These are phyloP conservation scores for Oryza longistaminata DNA, from an alignment of 176 grass and related monocot species.

Conservation along the genomic window DNA sequence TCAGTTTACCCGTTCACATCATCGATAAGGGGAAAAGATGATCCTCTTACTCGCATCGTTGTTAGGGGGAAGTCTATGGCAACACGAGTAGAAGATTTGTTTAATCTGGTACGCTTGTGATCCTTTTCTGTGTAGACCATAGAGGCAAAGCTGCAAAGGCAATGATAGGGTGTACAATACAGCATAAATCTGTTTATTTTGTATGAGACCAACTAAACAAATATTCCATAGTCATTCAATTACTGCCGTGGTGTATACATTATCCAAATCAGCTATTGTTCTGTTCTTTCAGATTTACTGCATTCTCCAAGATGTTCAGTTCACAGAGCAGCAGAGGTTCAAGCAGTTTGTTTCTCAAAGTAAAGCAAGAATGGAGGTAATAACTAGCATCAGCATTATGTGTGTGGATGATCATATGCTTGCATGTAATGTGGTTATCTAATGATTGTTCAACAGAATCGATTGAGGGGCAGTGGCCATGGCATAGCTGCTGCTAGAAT, in stretches of 20 bases:
- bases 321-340: slow-evolving; percentile 92
- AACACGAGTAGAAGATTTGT: slow-evolving; percentile 75
- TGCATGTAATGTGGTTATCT: slow-evolving; percentile 39
- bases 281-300: slow-evolving; percentile 69
- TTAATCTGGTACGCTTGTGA: slow-evolving; percentile 76
- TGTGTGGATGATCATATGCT: slow-evolving; percentile 22
- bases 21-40: slow-evolving; percentile 71
- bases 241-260: slow-evolving; percentile 20
- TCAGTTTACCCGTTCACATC: slow-evolving; percentile 98
- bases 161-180: slow-evolving; percentile 5
- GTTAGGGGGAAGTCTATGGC: slow-evolving; percentile 92
- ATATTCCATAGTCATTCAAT: slow-evolving; percentile 11
- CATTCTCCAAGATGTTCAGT: slow-evolving; percentile 98
- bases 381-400: slow-evolving; percentile 10
- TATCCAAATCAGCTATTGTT: slow-evolving; percentile 17
- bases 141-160: neutral
- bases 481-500: slow-evolving; percentile 92
- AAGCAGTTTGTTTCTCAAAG: slow-evolving; percentile 99
- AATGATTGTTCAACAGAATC: slow-evolving; percentile 60
- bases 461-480: slow-evolving; percentile 94
- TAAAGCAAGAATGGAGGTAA: slow-evolving; percentile 98
- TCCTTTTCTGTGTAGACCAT: slow-evolving; percentile 24
- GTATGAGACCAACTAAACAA: neutral
- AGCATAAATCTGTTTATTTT: slow-evolving; percentile 31
- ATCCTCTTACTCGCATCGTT: slow-evolving; percentile 83